These are phyloP conservation scores for Lactarius vividus DNA, from an alignment of 768 basidiomycete genomes.

Conservation along the genomic window DNA sequence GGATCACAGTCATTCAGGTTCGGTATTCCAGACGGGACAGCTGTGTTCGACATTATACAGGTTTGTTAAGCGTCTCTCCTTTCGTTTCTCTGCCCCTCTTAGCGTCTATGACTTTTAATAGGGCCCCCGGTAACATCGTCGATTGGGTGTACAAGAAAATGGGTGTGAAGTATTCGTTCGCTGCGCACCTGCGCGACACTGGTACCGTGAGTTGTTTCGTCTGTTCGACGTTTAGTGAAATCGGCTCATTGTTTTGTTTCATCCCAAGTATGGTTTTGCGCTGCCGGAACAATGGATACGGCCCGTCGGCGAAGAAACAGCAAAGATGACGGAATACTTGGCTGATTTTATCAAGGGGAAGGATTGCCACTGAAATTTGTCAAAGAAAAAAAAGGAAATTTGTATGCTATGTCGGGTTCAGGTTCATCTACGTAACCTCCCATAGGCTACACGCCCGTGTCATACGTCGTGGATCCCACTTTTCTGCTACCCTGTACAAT, in stretches of 20 bases:
- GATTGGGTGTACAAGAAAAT: slow-evolving; percentile 61
- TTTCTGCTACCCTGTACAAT: background rate
- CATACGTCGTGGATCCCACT: background rate
- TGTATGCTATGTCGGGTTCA: background rate
- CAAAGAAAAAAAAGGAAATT: background rate
- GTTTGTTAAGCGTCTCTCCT: slow-evolving; percentile 32
- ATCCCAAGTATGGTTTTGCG: slow-evolving; percentile 69
- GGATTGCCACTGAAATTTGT: slow-evolving; percentile 27
- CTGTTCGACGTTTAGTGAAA: background rate
- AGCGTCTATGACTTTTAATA: slow-evolving; percentile 22
- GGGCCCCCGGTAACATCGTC: slow-evolving; percentile 61
- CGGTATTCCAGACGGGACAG: slow-evolving; percentile 39
- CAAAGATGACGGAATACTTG: slow-evolving; percentile 61
- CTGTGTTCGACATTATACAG: slow-evolving; percentile 48
- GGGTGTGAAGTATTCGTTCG: slow-evolving; percentile 61
- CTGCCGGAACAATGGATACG: slow-evolving; percentile 70
- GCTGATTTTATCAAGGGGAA: slow-evolving; percentile 57
- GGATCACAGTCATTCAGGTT: background rate
- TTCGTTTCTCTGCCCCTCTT: background rate
- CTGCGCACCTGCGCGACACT: slow-evolving; percentile 64
- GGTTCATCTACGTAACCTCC: background rate
- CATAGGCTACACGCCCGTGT: background rate
- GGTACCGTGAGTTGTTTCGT: slow-evolving; percentile 52
- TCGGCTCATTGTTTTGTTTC: slow-evolving; percentile 1
- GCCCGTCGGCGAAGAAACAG: slow-evolving; percentile 77